These are phyloP conservation scores for Paecilomyces sp. DNA, from an alignment of 2,329 filamentous ascomycete genomes.

Conservation along the genomic window DNA sequence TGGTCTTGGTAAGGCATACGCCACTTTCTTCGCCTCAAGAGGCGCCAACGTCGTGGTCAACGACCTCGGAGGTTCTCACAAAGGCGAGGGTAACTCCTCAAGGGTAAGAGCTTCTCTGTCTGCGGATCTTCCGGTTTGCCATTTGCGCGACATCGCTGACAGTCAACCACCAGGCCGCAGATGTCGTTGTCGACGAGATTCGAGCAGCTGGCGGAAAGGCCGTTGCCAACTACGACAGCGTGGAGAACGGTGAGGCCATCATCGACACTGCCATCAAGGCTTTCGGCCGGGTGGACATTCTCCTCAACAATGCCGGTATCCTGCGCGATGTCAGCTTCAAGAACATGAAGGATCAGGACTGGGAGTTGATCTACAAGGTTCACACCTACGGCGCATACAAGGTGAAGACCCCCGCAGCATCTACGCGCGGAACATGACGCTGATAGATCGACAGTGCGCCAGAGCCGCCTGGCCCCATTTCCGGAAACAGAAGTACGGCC, in stretches of 20 bases:
- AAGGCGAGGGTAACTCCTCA: slow-evolving; percentile 79
- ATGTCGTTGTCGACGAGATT: slow-evolving; percentile 43
- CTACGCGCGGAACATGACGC: not conserved
- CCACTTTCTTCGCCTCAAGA: slow-evolving; percentile 81
- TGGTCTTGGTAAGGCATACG: slow-evolving; percentile 75
- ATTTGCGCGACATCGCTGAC: not conserved
- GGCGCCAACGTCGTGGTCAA: slow-evolving; percentile 96
- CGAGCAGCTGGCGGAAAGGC: slow-evolving; percentile 86
- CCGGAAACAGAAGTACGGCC: slow-evolving; percentile 96
- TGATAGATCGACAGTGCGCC: slow-evolving; percentile 53
- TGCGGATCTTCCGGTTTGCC: not conserved
- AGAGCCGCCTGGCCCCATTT: slow-evolving; percentile 95
- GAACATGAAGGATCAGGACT: slow-evolving; percentile 96
- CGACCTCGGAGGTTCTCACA: slow-evolving; percentile 86
- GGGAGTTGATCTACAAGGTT: slow-evolving; percentile 90
- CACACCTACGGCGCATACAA: slow-evolving; percentile 94
- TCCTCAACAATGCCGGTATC: slow-evolving; percentile 98
- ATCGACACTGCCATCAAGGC: slow-evolving; percentile 57
- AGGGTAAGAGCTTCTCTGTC: slow-evolving; percentile 57
- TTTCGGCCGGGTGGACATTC: slow-evolving; percentile 71
- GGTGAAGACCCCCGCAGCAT: slow-evolving; percentile 23
- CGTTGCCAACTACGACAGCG: slow-evolving; percentile 87
- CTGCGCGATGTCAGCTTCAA: slow-evolving; percentile 94
- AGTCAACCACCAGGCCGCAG: slow-evolving; percentile 44
- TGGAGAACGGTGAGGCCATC: slow-evolving; percentile 83